These are phyloP conservation scores for Vitis hybrid DNA, from an alignment of 177 flowering plant species.

Conservation along the genomic window DNA sequence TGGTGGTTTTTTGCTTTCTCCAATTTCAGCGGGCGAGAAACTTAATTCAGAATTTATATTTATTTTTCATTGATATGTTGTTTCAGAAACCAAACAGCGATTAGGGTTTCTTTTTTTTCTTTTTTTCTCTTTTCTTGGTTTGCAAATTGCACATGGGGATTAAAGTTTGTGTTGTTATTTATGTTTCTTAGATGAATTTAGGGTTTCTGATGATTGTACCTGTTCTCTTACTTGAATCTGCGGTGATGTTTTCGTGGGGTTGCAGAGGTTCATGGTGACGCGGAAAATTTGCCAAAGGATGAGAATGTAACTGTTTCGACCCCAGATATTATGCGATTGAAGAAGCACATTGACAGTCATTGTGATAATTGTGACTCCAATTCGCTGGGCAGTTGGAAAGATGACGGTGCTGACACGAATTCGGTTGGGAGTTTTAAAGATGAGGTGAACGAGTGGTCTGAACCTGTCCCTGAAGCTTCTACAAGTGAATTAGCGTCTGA, in stretches of 20 bases:
- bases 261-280: constrained; percentile 21
- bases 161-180: neutral
- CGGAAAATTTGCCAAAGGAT: constrained; percentile 9
- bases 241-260: constrained; percentile 1
- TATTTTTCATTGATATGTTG: neutral
- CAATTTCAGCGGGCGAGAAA: too few species aligned
- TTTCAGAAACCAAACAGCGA: neutral
- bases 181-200: neutral
- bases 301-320: constrained; percentile 5
- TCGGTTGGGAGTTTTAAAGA: constrained; percentile 61
- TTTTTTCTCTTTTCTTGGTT: neutral
- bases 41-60: neutral
- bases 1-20: neutral
- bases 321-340: constrained; percentile 4
- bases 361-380: constrained; percentile 27
- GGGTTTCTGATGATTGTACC: neutral
- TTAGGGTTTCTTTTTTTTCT: neutral
- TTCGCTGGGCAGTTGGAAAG: constrained; percentile 41
- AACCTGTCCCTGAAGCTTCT: constrained; percentile 20
- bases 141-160: neutral
- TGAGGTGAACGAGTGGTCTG: constrained; percentile 34
- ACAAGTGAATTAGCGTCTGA: constrained; percentile 12
- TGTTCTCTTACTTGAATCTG: neutral
- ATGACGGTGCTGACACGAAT: constrained; percentile 29
- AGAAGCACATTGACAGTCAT: constrained; percentile 7